Conservation (phyloP, 73 alveolate genomes). For the Paramecium biaurelia region DNA sequence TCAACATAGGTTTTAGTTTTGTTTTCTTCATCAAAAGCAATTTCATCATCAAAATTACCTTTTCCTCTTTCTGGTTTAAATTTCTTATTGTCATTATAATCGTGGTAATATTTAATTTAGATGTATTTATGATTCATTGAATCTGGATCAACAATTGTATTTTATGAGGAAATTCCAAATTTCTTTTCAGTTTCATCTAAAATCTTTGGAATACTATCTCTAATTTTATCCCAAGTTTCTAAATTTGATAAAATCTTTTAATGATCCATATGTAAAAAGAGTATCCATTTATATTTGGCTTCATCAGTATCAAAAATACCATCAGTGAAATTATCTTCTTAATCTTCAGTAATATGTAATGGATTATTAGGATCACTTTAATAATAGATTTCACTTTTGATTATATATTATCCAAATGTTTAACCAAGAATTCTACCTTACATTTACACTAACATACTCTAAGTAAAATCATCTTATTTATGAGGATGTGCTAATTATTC, state of each 20-base stretch:
- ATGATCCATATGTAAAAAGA: constrained; percentile 46
- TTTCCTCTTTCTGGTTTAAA: constrained; percentile 56
- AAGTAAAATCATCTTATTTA: constrained; percentile 21
- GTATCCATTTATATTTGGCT: constrained; percentile 42
- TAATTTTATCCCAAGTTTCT: constrained; percentile 55
- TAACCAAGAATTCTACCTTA: constrained; percentile 28
- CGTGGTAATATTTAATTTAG: neutral
- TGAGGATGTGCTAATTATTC: neutral
- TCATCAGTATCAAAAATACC: neutral
- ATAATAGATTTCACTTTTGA: constrained; percentile 40
- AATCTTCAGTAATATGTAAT: neutral
- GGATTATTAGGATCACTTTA: constrained; percentile 22
- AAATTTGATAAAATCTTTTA: constrained; percentile 31
- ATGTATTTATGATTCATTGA: constrained; percentile 50
- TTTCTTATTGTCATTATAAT: neutral
- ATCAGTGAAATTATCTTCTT: constrained; percentile 14
- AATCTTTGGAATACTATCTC: constrained; percentile 32
- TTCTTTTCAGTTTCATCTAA: neutral
- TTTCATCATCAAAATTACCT: constrained; percentile 31
- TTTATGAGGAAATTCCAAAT: constrained; percentile 25
- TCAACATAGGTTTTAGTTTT: neutral
- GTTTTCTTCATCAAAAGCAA: neutral
- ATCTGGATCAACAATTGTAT: constrained; percentile 42
- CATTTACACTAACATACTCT: constrained; percentile 39
- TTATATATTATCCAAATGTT: constrained; percentile 24